Evolutionary conservation across 2,329 filamentous ascomycete species (phyloP).

Genomic region (Fusarium sp.): DNA sequence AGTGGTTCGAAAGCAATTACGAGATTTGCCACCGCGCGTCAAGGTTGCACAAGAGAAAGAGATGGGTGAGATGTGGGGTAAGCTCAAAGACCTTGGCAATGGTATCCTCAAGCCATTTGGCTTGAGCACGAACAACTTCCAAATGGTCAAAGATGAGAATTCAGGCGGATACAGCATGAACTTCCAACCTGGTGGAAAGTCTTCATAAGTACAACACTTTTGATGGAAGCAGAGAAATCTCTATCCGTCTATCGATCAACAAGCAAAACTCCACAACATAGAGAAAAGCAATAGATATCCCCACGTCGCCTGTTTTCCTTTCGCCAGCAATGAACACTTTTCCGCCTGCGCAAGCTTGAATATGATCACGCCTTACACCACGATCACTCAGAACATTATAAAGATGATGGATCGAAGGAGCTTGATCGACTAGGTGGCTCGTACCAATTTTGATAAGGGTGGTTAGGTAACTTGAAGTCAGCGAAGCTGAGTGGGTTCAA

Average conservation of each 20-base stretch:
- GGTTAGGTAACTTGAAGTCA: constrained; percentile 82
- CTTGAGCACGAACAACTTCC: constrained; percentile 92
- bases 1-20: constrained; percentile 75
- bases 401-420: constrained; percentile 34
- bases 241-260: constrained; percentile 8
- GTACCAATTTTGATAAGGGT: constrained; percentile 86
- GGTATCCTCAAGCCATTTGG: constrained; percentile 94
- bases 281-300: constrained; percentile 39
- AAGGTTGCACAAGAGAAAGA: constrained; percentile 87
- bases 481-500: constrained; percentile 80
- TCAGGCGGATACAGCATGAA: constrained; percentile 96
- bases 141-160: constrained; percentile 91
- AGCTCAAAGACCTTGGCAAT: constrained; percentile 92
- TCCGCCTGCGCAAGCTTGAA: neutral
- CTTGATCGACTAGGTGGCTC: constrained; percentile 72
- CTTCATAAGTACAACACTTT: constrained; percentile 12
- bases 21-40: constrained; percentile 74
- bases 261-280: constrained; percentile 20
- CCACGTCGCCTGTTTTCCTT: constrained; percentile 27
- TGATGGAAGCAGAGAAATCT: neutral
- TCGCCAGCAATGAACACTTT: constrained; percentile 8
- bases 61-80: constrained; percentile 97
- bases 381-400: neutral
- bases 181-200: constrained; percentile 64
- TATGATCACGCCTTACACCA: constrained; percentile 4